These are phyloP conservation scores for Phylloporus rhodoxanthus DNA, from an alignment of 768 basidiomycete species.

Conservation along the genomic window DNA sequence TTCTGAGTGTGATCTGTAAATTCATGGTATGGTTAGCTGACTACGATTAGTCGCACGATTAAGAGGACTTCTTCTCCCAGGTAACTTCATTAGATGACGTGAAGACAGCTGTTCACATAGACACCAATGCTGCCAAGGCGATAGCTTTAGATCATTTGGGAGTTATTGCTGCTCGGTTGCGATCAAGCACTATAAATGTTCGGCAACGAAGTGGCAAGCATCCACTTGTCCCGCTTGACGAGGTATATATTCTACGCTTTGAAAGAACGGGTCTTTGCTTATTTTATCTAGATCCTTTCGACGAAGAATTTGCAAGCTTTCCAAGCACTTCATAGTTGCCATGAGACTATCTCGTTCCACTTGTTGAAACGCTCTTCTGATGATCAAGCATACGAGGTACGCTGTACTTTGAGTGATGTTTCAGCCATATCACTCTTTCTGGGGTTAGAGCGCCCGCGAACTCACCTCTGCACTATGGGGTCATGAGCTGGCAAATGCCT, in stretches of 20 bases:
- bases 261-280: not conserved
- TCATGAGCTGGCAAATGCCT: conserved; percentile 69
- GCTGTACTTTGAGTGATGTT: conserved; percentile 16
- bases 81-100: conserved; percentile 79
- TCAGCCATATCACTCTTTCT: not conserved
- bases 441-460: conserved; percentile 68
- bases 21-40: conserved; percentile 60
- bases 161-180: conserved; percentile 79
- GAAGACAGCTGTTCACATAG: conserved; percentile 56
- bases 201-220: conserved; percentile 30
- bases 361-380: conserved; percentile 66
- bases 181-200: conserved; percentile 46
- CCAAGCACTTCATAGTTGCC: conserved; percentile 52
- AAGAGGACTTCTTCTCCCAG: conserved; percentile 33
- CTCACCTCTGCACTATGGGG: conserved; percentile 75
- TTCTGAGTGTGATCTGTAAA: conserved; percentile 74
- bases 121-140: conserved; percentile 80
- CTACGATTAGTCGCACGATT: not conserved
- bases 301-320: conserved; percentile 46
- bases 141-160: conserved; percentile 93
- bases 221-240: conserved; percentile 58
- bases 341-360: conserved; percentile 62
- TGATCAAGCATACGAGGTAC: conserved; percentile 76
- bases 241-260: conserved; percentile 39
- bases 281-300: conserved; percentile 44